A percentile compares a stretch with the other conserved stretches of the same genome.
Evolutionary conservation across 179 eudicot species (phyloP).

Genomic region (Spergularia azorica): DNA sequence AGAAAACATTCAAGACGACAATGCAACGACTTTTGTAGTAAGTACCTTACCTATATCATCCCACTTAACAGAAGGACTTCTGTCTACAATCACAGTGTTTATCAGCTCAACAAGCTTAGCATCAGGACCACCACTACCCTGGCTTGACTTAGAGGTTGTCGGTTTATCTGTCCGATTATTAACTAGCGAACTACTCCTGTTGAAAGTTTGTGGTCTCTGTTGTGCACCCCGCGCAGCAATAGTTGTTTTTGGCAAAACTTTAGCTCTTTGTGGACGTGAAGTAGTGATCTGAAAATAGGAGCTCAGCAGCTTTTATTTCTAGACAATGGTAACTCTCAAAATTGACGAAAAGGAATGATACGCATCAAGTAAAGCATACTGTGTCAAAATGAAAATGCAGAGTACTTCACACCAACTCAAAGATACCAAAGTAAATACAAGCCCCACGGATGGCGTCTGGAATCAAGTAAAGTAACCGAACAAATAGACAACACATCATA

Average conservation of each 20-base stretch:
- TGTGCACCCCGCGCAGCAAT: slow-evolving; percentile 30
- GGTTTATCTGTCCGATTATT: slow-evolving; percentile 38
- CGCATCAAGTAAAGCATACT: slow-evolving; percentile 3
- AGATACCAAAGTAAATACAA: slow-evolving; percentile 5
- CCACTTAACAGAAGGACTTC: slow-evolving; percentile 98
- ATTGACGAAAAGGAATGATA: not conserved
- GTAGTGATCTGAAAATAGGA: slow-evolving; percentile 35
- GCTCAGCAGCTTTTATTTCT: not conserved
- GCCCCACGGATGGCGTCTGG: not conserved
- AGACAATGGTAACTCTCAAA: not conserved
- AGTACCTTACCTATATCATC: slow-evolving; percentile 83
- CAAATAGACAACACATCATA: not conserved
- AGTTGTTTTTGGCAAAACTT: slow-evolving; percentile 36
- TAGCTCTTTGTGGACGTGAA: slow-evolving; percentile 46
- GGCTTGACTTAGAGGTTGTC: slow-evolving; percentile 49
- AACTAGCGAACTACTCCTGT: slow-evolving; percentile 35
- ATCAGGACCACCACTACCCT: slow-evolving; percentile 62
- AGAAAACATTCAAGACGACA: not conserved
- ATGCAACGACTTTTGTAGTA: not conserved
- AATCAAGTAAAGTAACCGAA: not conserved
- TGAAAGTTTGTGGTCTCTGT: slow-evolving; percentile 42
- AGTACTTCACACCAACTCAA: not conserved
- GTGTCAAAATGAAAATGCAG: not conserved
- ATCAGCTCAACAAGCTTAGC: slow-evolving; percentile 85
- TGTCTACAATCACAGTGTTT: slow-evolving; percentile 86